A percentile compares a stretch with the other conserved stretches of the same genome.
Conservation (phyloP, 305 asterid species). For the Solanum aculeatissimum region DNA sequence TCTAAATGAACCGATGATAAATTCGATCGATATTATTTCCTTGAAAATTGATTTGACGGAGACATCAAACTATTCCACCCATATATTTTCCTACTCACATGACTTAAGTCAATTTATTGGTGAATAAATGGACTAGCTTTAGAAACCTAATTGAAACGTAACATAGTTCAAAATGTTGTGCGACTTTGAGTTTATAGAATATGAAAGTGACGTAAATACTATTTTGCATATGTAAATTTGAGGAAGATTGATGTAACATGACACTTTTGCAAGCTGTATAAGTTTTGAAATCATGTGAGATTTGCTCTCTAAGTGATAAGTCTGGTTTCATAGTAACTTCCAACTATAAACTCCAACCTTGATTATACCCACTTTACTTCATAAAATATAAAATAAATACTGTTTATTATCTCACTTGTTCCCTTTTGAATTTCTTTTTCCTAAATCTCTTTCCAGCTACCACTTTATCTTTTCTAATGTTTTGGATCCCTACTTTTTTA, state of each 20-base stretch:
- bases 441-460: not conserved
- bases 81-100: not conserved
- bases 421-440: not conserved
- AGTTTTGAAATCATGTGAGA: not conserved
- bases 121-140: not conserved
- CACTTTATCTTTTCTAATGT: not conserved
- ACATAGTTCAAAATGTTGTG: not conserved
- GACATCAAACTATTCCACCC: not conserved
- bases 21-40: not conserved
- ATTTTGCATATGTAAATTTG: not conserved
- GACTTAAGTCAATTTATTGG: not conserved
- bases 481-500: not conserved
- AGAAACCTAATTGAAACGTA: not conserved
- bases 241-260: not conserved
- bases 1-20: not conserved
- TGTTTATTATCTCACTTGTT: not conserved
- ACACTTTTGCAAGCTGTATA: not conserved
- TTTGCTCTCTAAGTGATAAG: not conserved
- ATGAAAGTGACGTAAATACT: not conserved
- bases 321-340: not conserved
- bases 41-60: not conserved
- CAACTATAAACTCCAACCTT: not conserved
- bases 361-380: not conserved
- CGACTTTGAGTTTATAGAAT: not conserved
- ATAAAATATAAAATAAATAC: not conserved